Base-by-base conservation (phyloP, 345 rosid genomes). In the Aquilaria sinensis region DNA sequence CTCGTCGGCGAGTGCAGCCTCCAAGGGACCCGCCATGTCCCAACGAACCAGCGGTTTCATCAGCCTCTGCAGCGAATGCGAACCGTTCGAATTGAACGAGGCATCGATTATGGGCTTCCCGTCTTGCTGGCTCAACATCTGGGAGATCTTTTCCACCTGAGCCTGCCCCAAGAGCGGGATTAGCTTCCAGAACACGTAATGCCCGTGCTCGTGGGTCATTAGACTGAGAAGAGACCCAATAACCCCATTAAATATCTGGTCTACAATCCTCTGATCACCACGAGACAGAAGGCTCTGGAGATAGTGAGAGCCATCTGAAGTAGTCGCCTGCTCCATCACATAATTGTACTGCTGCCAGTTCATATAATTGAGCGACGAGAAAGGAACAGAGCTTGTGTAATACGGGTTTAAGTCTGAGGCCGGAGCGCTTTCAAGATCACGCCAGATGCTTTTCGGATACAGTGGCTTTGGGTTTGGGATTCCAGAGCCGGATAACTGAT, bases 171-270 rank as follows among this genome's bases (percentile, higher is more conserved):
- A 16, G 0, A 30, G 43, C 6, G 37, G 57, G 0, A 52, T 51
- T 29, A 61, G 48, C 31, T 62, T 52, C 12, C 23, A 33, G 13
- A 62, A 34, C 9, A 62, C n/a, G 30, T 12, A 52, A 34, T 33
- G 50, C 9, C 66, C 50, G 12, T 23, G 11, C 53, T 23, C 56
- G 33, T 51, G 6, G 37, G 31, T 62, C 57, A 62, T 52, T 15
- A 62, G 33, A 47, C 41, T 15, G 50, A 62, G 6, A 50, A 62
- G n/a, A 12, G 37, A 34, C 9, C 53, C 56, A 10, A 62, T 37
- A 34, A 62, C 56, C 16, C 37, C 12, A 6, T 16, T 10, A 16
- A 62, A 62, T 62, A 62, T 62, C 66, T 16, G 5, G 0, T 37
- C 13, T 2, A 1, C 16, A 1, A 11, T 11, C 12, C 8, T 34